These are phyloP conservation scores for Inosperma sp. DNA, from an alignment of 768 basidiomycete genomes.

Conservation along the genomic window DNA sequence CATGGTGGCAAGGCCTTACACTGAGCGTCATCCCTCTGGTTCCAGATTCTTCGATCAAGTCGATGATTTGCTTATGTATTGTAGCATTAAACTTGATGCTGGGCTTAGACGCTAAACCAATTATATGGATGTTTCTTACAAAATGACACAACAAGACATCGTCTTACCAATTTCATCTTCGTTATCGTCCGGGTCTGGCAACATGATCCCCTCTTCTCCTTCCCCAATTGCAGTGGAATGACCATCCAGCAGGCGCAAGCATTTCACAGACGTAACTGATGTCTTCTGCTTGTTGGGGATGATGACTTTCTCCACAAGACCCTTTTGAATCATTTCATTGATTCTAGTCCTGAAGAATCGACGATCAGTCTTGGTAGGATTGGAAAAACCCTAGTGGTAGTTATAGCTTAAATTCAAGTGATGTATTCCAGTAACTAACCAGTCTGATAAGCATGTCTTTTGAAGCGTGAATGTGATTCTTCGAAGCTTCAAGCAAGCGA, in stretches of 20 bases:
- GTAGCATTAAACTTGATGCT: conserved; percentile 57
- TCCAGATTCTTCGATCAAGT: conserved; percentile 65
- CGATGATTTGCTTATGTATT: conserved; percentile 76
- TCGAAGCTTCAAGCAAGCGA: conserved; percentile 65
- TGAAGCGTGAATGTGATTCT: conserved; percentile 65
- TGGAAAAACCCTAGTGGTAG: conserved; percentile 60
- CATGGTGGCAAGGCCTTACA: conserved; percentile 39
- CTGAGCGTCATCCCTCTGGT: conserved; percentile 66
- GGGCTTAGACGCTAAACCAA: conserved; percentile 23
- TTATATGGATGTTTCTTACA: background rate
- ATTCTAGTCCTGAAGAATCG: conserved; percentile 76
- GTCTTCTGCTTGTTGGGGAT: conserved; percentile 57
- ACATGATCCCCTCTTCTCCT: conserved; percentile 31
- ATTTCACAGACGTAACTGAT: conserved; percentile 49
- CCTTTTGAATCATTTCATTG: conserved; percentile 66
- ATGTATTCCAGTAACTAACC: conserved; percentile 34
- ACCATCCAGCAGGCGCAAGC: conserved; percentile 54
- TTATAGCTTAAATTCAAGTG: conserved; percentile 1
- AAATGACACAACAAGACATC: conserved; percentile 14
- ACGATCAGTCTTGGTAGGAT: conserved; percentile 73
- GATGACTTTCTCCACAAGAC: conserved; percentile 68
- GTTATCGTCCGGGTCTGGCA: conserved; percentile 43
- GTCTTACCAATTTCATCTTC: conserved; percentile 34
- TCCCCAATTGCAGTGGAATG: conserved; percentile 36
- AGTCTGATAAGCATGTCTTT: conserved; percentile 74